Conservation (phyloP, 148 eudicot genomes). For the Rhododendron vialii region DNA sequence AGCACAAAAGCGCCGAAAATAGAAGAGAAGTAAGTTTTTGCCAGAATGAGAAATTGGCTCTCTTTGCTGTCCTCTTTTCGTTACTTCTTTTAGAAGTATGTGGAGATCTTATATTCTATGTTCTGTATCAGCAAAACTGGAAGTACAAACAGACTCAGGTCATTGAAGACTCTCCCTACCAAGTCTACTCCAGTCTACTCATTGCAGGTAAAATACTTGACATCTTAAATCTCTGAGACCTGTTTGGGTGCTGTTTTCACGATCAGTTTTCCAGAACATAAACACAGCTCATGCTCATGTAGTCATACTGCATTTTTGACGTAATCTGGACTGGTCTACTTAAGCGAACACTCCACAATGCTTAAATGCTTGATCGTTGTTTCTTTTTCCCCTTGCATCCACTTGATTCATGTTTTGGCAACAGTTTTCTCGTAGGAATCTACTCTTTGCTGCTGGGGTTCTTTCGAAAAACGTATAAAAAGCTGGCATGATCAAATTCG, state of each 20-base stretch:
- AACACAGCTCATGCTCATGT: background rate
- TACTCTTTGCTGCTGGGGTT: constrained; percentile 4
- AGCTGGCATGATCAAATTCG: background rate
- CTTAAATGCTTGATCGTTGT: background rate
- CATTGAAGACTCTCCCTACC: constrained; percentile 82
- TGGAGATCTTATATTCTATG: background rate
- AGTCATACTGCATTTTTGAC: background rate
- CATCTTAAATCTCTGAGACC: background rate
- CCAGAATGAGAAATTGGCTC: background rate
- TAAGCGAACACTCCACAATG: background rate
- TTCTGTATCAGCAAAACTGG: constrained; percentile 52
- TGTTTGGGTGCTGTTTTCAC: background rate
- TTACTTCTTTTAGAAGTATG: background rate
- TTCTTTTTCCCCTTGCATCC: background rate
- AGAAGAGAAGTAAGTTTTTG: constrained; percentile 70
- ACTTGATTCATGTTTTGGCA: background rate
- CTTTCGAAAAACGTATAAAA: background rate
- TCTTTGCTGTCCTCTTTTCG: background rate
- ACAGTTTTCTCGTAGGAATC: constrained; percentile 6
- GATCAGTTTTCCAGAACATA: background rate
- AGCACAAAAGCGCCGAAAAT: constrained; percentile 57
- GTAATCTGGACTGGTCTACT: background rate
- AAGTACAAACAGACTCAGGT: constrained; percentile 68
- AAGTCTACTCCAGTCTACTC: constrained; percentile 91
- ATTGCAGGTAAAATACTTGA: constrained; percentile 46